Evolutionary conservation across 2,329 filamentous ascomycete species (phyloP).

Genomic region (Cladorrhinum sp.): DNA sequence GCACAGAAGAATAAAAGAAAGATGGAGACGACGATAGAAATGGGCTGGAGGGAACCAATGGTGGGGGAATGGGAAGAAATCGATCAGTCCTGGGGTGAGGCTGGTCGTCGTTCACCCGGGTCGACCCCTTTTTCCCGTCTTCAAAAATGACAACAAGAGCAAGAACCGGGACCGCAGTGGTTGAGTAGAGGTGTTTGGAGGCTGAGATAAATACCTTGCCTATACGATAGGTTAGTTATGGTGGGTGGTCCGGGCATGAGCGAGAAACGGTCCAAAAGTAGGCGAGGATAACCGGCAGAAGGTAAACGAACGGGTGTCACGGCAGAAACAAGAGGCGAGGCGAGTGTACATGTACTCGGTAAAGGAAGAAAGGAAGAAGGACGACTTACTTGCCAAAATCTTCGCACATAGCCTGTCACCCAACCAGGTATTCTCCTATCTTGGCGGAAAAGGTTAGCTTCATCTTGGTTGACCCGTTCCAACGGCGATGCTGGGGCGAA

Average conservation of each 20-base stretch:
- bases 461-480: slow-evolving; percentile 19
- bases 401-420: slow-evolving; percentile 87
- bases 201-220: slow-evolving; percentile 5
- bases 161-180: not conserved
- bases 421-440: slow-evolving; percentile 84
- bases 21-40: not conserved
- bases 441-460: slow-evolving; percentile 36
- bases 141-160: not conserved
- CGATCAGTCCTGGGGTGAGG: not conserved
- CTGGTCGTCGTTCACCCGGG: not conserved
- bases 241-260: slow-evolving; percentile 3
- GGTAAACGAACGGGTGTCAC: not conserved
- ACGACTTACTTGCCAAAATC: slow-evolving; percentile 86
- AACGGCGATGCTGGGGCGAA: not conserved
- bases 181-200: not conserved
- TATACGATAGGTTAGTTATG: slow-evolving; percentile 3
- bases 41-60: not conserved
- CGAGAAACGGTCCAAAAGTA: not conserved
- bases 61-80: not conserved
- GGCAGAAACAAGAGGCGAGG: not conserved
- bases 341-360: not conserved
- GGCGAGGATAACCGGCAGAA: not conserved
- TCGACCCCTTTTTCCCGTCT: not conserved
- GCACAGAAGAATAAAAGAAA: not conserved
- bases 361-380: slow-evolving; percentile 2